Percentiles rank a stretch among this genome's conserved stretches.
Evolutionary conservation across 2,329 filamentous ascomycete genomes (phyloP).

Genomic region (Clonostachys chloroleuca): DNA sequence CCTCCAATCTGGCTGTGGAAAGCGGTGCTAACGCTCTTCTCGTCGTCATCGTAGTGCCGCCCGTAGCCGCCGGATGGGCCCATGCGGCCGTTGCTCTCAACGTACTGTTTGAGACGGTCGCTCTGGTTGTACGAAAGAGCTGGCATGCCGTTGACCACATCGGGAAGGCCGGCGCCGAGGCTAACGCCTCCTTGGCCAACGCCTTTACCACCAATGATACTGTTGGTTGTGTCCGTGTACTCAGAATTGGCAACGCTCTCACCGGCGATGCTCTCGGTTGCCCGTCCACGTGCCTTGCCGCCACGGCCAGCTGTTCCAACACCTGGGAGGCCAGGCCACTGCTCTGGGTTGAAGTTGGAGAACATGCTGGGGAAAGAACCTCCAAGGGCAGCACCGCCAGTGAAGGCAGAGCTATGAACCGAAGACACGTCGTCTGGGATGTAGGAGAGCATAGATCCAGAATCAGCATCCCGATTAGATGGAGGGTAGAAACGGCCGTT

Average conservation of each 20-base stretch:
- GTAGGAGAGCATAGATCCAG: constrained; percentile 87
- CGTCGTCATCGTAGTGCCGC: constrained; percentile 81
- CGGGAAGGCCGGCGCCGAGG: constrained; percentile 74
- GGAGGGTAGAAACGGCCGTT: constrained; percentile 36
- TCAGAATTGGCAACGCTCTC: constrained; percentile 92
- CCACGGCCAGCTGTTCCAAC: constrained; percentile 57
- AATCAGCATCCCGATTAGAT: constrained; percentile 58
- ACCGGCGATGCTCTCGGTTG: constrained; percentile 76
- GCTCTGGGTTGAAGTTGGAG: constrained; percentile 80
- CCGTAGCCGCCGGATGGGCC: constrained; percentile 65
- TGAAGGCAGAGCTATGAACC: constrained; percentile 86
- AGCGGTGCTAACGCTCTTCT: constrained; percentile 91
- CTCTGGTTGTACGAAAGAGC: constrained; percentile 53
- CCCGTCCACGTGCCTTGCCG: constrained; percentile 61
- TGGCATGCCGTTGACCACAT: constrained; percentile 61
- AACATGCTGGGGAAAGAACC: constrained; percentile 90
- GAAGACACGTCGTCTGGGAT: constrained; percentile 97
- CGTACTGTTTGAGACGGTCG: constrained; percentile 90
- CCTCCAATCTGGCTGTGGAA: constrained; percentile 91
- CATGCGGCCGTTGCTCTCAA: constrained; percentile 75
- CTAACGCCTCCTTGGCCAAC: constrained; percentile 84
- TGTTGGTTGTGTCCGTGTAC: constrained; percentile 77
- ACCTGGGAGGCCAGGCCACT: constrained; percentile 80
- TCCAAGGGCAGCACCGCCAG: constrained; percentile 74
- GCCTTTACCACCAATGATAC: constrained; percentile 70